Conservation (phyloP, 2,329 filamentous ascomycete genomes). For the Rosellinia necatrix region DNA sequence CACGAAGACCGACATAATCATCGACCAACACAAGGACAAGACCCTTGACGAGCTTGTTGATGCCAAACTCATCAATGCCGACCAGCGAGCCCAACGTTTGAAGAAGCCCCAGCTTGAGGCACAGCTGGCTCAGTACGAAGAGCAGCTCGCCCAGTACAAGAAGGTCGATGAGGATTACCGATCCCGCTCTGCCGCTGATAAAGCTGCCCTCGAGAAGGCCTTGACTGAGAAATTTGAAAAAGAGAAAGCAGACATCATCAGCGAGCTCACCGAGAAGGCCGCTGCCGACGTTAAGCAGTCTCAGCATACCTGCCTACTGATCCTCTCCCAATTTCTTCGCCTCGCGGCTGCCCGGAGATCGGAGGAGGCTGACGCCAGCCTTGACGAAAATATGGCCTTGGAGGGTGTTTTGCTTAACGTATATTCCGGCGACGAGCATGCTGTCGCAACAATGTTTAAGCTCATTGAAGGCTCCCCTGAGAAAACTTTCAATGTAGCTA, state of each 20-base stretch:
- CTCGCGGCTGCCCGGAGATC: conserved; percentile 76
- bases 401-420: conserved; percentile 79
- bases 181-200: conserved; percentile 60
- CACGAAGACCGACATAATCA: conserved; percentile 71
- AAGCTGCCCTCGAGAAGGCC: conserved; percentile 63
- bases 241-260: conserved; percentile 58
- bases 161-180: conserved; percentile 77
- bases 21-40: conserved; percentile 71
- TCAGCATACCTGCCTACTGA: conserved; percentile 68
- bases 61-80: conserved; percentile 75
- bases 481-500: conserved; percentile 65
- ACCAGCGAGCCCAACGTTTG: conserved; percentile 76
- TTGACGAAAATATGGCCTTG: conserved; percentile 78
- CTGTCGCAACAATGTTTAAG: conserved; percentile 76
- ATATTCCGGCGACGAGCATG: conserved; percentile 76
- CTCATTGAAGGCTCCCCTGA: conserved; percentile 75
- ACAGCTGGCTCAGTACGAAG: conserved; percentile 71
- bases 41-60: conserved; percentile 74
- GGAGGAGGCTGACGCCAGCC: conserved; percentile 66
- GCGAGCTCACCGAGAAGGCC: conserved; percentile 60
- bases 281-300: conserved; percentile 58
- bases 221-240: conserved; percentile 57
- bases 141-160: conserved; percentile 74
- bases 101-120: conserved; percentile 76
- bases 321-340: conserved; percentile 78